Base-by-base conservation (phyloP, 75 land plant species). In the Larix kaempferi region DNA sequence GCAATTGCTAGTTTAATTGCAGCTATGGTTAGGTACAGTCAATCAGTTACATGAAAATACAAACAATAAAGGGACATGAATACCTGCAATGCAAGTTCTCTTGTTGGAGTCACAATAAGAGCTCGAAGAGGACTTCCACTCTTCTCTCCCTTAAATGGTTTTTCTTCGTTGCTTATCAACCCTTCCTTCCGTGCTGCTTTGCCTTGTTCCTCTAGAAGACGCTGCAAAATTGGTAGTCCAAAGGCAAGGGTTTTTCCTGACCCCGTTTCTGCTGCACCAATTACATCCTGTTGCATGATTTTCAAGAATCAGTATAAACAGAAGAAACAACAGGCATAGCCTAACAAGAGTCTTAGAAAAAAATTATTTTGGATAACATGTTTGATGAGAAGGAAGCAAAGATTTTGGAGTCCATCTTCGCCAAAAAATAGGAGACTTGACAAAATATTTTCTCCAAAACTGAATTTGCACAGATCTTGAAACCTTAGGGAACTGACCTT, bases 11-110 rank as follows among this genome's bases (percentile, higher is more conserved):
- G n/a, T n/a, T n/a, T 37, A 39, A 39, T 71, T 71, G 21, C n/a
- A 37, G 49, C 22, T 41, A 71, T 73, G 44, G 35, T 27, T 22
- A 58, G 35, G 11, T 78, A 66, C 56, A 35, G 74, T 23, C 7
- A 29, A 59, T 57, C 27, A 33, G 57, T 57, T 57, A 33, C 22
- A 74, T 73, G 56, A 44, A 39, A 75, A 52, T 15, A 22, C 59
- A 59, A n/a, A 27, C 59, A 59, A 29, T 4, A 16, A 59, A 76
- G 26, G 57, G 6, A 29, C 22, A 21, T 8, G 3, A 62, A 11
- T 79, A 97, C 99, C 99, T 97, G 99, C 77, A 97, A 80, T 37
- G 99, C 95, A 83, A 97, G 98, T 83, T 97, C 99, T 74, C 99
- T 89, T 21, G 99, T 97, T 25, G 99, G 99, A 65, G 93, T 85